Base-by-base conservation (phyloP, 768 basidiomycete genomes). In the Termitomyces bulborhizus region DNA sequence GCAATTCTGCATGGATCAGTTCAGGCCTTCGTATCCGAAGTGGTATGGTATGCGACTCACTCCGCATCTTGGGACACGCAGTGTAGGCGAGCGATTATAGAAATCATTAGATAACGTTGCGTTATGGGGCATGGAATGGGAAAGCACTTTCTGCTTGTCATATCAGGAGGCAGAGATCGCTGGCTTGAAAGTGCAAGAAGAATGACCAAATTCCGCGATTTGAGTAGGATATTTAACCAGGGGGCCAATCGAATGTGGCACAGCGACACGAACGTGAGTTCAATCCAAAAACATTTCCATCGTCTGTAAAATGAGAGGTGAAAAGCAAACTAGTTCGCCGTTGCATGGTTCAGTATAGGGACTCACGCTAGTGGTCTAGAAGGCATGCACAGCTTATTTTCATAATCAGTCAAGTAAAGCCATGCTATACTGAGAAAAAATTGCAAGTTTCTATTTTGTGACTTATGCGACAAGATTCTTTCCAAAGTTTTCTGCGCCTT, bases 401-500 rank as follows among this genome's bases (percentile, higher is more conserved):
- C 3, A 34, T 34, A 6, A 15, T 34, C 31, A 21, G 15, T 9
- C 13, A 47, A 24, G 13, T 47, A 18, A 12, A 4, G 6, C 3
- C 18, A 21, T 4, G 21, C 1, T 1, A 45, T 27, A 15, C 16
- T 2, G 3, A 46, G 13, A 13, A 11, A 36, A 36, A 36, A 5
- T 6, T 34, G 12, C 18, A 6, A 47, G 12, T 21, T 24, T 21
- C 12, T 13, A 6, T 21, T 32, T 34, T 24, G 6, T 9, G 24
- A 4, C 9, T 9, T 49, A 37, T 39, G 27, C 11, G 9, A 9
- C 34, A 32, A 41, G 13, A 15, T 54, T 51, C 54, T 58, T 63
- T 26, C 71, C 71, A 49, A 72, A 67, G 3, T 68, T 50, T 54
- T 74, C 69, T 21, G 70, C 72, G 7, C 71, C 73, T 15, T 72